Base-by-base conservation (phyloP, 192 early-diverging fungal genomes). In the Radiomyces spectabilis region DNA sequence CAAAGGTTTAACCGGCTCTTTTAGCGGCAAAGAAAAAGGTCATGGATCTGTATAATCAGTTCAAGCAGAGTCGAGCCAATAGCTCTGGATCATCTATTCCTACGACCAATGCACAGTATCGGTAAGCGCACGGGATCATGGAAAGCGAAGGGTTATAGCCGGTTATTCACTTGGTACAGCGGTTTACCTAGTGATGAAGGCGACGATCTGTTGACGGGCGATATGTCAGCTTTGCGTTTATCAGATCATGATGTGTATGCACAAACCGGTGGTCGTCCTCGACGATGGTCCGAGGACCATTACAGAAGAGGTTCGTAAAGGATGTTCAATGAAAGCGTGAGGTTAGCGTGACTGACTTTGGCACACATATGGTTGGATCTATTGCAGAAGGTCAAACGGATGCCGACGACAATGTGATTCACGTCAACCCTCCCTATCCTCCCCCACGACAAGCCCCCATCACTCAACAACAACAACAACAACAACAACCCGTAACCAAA, bases 11-110 rank as follows among this genome's bases (percentile, higher is more conserved):
- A n/a, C n/a, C n/a, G n/a, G n/a, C n/a, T n/a, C 35, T 21, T 53
- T 15, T 57, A 80, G 78, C 73, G 30, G 75, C 79, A 50, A 81
- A 81, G 62, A 78, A 78, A 42, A 81, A 81, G 59, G 69, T 75
- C 3, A 57, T 66, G 24, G 76, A 78, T 46, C 74, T 71, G 61
- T 81, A 78, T n/a, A 75, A 74, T 43, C 65, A 71, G 24, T 51
- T 81, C 26, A 81, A 76, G 54, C 50, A 63, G 18, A 57, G 41
- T 19, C 9, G 39, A 35, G 53, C 13, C 4, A 53, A 53, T 10
- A 47, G 46, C 16, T 30, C 13, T 8, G 37, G 32, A 2, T 38
- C 33, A 4, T 55, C 53, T 31, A 55, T 55, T 15, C 53, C 53
- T n/a, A 44, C 53, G 2, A 55, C 51, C n/a, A 41, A 49, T 42